Evolutionary conservation across 306 rosid species (phyloP).

Genomic region (Abrus precatorius): DNA sequence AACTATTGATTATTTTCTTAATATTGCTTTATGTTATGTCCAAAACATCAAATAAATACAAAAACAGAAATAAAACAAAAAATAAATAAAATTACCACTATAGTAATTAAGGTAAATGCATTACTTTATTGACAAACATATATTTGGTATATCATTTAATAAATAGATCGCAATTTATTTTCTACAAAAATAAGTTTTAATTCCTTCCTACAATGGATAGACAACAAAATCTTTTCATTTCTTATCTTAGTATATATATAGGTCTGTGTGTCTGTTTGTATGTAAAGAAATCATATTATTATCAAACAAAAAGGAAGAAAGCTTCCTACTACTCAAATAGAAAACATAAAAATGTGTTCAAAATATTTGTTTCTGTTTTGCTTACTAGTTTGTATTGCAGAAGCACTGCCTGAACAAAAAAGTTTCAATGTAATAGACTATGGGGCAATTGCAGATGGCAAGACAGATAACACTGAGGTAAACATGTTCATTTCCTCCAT

Average conservation of each 20-base stretch:
- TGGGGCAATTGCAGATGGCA: constrained; percentile 51
- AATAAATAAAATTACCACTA: no score
- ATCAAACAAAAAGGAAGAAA: not conserved
- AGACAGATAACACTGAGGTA: constrained; percentile 50
- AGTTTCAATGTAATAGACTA: constrained; percentile 45
- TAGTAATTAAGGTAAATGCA: no score
- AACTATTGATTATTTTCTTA: no score
- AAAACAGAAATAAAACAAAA: no score
- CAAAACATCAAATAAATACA: no score
- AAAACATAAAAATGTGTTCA: not conserved
- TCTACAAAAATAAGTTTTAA: no score
- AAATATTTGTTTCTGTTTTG: constrained; percentile 16
- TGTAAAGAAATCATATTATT: not conserved
- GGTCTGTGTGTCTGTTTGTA: not conserved
- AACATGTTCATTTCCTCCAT: not conserved
- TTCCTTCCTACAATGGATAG: no score
- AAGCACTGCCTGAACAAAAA: not conserved
- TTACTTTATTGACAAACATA: no score
- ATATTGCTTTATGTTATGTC: no score
- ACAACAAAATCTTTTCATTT: not conserved
- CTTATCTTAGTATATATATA: not conserved
- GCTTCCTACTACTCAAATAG: no score
- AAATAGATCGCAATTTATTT: no score
- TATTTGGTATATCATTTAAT: no score
- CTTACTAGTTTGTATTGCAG: constrained; percentile 24